phyloP scores from a whole-genome alignment of 1,284 basidiomycete genomes.

The Pterula multifida region DNA sequence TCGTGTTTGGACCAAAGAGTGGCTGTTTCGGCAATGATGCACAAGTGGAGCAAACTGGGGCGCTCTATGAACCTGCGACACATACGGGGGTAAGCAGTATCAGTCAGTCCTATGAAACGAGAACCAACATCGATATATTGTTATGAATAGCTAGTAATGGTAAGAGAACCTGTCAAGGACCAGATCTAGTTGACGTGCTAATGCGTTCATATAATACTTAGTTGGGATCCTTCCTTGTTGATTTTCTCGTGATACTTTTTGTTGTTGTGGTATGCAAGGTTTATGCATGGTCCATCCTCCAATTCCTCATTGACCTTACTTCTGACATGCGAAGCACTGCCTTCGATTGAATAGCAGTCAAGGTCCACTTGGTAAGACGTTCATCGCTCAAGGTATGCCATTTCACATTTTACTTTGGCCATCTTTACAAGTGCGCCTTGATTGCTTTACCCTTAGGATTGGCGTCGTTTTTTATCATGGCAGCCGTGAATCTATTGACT shows the following conservation, averaged over 20 bases:
- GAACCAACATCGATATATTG: not conserved
- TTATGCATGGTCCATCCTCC: not conserved
- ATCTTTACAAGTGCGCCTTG: constrained; percentile 8
- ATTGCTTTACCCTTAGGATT: constrained; percentile 6
- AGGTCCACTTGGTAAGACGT: constrained; percentile 3
- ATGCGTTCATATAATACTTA: constrained; percentile 7
- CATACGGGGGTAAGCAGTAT: constrained; percentile 8
- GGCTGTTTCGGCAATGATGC: constrained; percentile 11
- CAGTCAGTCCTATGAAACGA: not conserved
- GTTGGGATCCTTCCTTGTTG: constrained; percentile 8
- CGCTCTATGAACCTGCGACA: constrained; percentile 1
- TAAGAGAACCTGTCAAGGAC: not conserved
- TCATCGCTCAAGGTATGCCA: constrained; percentile 7
- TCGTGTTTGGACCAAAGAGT: constrained; percentile 5
- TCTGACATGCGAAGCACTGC: not conserved
- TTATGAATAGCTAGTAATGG: not conserved
- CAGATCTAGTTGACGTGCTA: not conserved
- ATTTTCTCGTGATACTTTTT: constrained; percentile 8
- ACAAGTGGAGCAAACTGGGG: not conserved
- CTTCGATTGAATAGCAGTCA: constrained; percentile 5
- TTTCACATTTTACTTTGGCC: not conserved
- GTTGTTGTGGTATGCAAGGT: constrained; percentile 5
- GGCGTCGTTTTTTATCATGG: constrained; percentile 11
- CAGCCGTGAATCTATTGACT: constrained; percentile 10
- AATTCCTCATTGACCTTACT: not conserved